Percentiles rank a stretch among this genome's conserved stretches.
These are phyloP conservation scores for Neopestalotiopsis rosae DNA, from an alignment of 2,329 filamentous ascomycete genomes.

Conservation along the genomic window DNA sequence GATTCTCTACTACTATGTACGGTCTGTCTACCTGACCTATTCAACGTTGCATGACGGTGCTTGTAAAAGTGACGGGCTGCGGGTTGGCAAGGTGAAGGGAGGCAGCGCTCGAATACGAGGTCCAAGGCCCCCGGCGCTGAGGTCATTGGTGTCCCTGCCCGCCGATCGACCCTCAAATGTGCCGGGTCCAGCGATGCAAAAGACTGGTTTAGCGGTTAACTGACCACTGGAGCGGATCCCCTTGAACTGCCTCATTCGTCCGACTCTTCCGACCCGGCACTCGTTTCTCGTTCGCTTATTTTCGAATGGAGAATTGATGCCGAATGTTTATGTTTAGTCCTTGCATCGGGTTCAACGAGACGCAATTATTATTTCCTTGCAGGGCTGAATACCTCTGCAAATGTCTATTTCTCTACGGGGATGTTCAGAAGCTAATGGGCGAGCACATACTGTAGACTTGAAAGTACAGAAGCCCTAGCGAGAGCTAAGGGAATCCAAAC, in stretches of 20 bases:
- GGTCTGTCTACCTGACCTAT: background rate
- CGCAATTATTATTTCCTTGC: no score
- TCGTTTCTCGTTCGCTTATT: background rate
- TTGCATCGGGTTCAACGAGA: no score
- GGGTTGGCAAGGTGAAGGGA: background rate
- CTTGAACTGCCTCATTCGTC: constrained; percentile 1
- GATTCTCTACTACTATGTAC: no score
- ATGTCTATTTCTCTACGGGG: no score
- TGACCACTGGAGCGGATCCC: background rate
- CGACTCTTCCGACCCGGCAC: background rate
- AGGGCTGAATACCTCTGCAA: no score
- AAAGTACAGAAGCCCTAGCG: background rate
- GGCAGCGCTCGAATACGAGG: constrained; percentile 6
- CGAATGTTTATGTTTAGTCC: no score
- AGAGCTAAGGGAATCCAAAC: background rate
- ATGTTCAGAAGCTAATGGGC: no score
- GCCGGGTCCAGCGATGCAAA: background rate
- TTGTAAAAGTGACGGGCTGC: no score
- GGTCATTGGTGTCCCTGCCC: constrained; percentile 3
- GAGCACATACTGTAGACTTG: background rate
- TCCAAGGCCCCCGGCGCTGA: constrained; percentile 3
- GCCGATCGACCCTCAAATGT: constrained; percentile 9
- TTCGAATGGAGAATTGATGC: no score
- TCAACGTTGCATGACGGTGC: constrained; percentile 11
- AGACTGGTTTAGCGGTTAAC: background rate